Conservation (phyloP, 202 grass and related monocot genomes). For the Eragrostis tef region DNA sequence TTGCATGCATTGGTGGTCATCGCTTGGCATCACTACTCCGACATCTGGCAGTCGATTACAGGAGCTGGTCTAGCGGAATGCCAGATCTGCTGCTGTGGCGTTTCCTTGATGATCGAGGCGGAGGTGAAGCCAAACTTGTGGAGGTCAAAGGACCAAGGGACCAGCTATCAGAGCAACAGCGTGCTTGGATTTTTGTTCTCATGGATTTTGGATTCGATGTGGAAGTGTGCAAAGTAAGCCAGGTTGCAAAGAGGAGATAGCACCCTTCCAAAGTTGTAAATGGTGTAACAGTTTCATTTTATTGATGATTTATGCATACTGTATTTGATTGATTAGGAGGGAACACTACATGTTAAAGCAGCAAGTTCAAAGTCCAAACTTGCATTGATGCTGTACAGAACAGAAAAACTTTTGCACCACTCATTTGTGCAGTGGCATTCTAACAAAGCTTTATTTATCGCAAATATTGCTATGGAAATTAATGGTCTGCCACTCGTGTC, state of each 20-base stretch:
- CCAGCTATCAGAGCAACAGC: constrained; percentile 84
- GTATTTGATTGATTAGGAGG: constrained; percentile 32
- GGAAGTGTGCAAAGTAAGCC: constrained; percentile 87
- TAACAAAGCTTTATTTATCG: neutral
- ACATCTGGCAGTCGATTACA: constrained; percentile 81
- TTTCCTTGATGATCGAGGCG: constrained; percentile 57
- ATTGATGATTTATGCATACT: constrained; percentile 31
- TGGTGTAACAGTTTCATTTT: constrained; percentile 30
- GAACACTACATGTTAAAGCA: constrained; percentile 23
- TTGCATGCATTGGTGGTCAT: constrained; percentile 61
- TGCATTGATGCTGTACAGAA: neutral
- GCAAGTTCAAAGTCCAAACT: neutral
- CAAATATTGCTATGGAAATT: neutral
- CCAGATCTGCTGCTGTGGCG: constrained; percentile 86
- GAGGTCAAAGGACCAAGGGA: constrained; percentile 94
- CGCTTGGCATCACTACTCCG: constrained; percentile 65
- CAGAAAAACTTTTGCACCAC: neutral
- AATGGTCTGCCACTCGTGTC: neutral
- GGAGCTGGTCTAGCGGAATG: constrained; percentile 95
- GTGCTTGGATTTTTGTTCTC: constrained; percentile 80
- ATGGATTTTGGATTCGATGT: constrained; percentile 77
- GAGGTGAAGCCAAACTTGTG: constrained; percentile 82
- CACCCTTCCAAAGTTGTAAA: neutral
- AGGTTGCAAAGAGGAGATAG: constrained; percentile 47
- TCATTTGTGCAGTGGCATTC: neutral